Base-by-base conservation (phyloP, 768 basidiomycete genomes). In the Lactarius deliciosus region DNA sequence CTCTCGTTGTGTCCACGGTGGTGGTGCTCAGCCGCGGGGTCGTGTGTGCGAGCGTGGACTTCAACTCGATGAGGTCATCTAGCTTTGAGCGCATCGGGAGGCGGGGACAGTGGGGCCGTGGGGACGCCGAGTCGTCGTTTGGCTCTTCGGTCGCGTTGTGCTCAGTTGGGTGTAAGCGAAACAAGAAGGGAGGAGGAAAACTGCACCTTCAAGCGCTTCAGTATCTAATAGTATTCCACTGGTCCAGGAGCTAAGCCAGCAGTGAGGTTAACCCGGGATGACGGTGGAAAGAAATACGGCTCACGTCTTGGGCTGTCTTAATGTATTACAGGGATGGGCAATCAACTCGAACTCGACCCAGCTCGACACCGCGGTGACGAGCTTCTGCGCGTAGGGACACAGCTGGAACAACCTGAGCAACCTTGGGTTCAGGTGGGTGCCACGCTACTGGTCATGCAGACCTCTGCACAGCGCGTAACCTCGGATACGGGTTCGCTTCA, bases 171-270 rank as follows among this genome's bases (percentile, higher is more conserved):
- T 20, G 32, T 57, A 1, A 59, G 9, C 40, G 30, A 18, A 20
- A 20, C 30, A 6, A 22, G 41, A n/a, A 3, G n/a, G 3, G 53
- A 43, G n/a, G 18, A 45, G 66, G 38, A 34, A 5, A 25, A 72
- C 79, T 30, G 47, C 66, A 82, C 81, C 71, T 80, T 81, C 57
- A 81, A 71, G 64, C 89, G 83, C 74, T 92, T 91, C 16, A 93
- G 91, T 84, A 97, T 96, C 71, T 92, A 86, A 75, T 89, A 96
- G 81, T 81, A 22, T 84, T 83, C 96, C 96, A 99, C 64, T 90
- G 83, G 15, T 85, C 85, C 9, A 96, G 78, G 5, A 98, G 81
- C 91, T 95, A 16, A 56, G 22, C 60, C 59, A 28, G 64, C 15
- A 3, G 20, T 18, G 55, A 53, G 2, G 68, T 56, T 38, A 47